Conservation (phyloP, 2,329 filamentous ascomycete species). For the Juglanconis juglandina region DNA sequence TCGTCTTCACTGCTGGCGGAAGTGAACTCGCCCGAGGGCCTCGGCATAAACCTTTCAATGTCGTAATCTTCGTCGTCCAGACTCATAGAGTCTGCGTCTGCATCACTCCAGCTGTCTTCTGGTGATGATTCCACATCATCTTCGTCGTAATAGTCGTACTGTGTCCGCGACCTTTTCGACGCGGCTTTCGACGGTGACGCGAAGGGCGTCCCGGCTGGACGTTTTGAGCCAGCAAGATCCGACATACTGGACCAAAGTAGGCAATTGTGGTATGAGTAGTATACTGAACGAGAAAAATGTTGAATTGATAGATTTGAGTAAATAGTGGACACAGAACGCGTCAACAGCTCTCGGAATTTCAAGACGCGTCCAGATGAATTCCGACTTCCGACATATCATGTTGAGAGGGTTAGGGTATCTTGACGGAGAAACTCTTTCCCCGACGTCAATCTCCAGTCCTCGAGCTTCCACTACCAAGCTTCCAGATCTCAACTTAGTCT, state of each 20-base stretch:
- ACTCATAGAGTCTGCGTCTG: conserved; percentile 7
- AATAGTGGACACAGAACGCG: too few relatives aligned
- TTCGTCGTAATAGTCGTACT: conserved; percentile 16
- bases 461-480: too few relatives aligned
- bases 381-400: too few relatives aligned
- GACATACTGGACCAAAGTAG: neutral
- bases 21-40: neutral
- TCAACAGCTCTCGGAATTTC: too few relatives aligned
- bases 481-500: too few relatives aligned
- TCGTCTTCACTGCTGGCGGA: neutral
- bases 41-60: neutral
- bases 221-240: conserved; percentile 8
- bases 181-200: conserved; percentile 15
- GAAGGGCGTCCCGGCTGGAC: conserved; percentile 6
- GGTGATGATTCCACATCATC: neutral
- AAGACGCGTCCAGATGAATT: too few relatives aligned
- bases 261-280: too few relatives aligned
- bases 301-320: too few relatives aligned
- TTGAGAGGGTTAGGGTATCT: too few relatives aligned
- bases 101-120: conserved; percentile 2
- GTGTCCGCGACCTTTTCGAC: conserved; percentile 11
- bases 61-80: conserved; percentile 3
- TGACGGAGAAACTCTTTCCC: too few relatives aligned
- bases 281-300: too few relatives aligned
- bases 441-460: too few relatives aligned